Conservation (phyloP, 352 stramenopile species). For the Aphanomyces stellatus region DNA sequence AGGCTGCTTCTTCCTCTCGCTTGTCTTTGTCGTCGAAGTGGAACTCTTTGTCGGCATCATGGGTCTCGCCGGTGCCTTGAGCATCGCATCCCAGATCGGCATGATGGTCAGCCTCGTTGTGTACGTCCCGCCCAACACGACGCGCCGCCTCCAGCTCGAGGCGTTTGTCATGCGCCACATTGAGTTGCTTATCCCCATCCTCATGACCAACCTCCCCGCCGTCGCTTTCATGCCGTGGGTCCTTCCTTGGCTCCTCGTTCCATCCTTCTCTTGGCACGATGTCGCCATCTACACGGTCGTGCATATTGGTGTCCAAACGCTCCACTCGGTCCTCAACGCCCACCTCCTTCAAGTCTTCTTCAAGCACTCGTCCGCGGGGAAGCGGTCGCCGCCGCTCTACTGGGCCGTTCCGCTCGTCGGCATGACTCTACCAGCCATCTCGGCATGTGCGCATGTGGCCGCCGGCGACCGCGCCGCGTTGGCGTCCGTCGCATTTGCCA, state of each 20-base stretch:
- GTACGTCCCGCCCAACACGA: constrained; percentile 26
- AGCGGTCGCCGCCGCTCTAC: constrained; percentile 25
- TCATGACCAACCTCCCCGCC: not conserved
- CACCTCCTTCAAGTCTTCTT: constrained; percentile 47
- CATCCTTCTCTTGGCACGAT: not conserved
- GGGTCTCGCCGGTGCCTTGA: constrained; percentile 46
- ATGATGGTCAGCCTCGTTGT: constrained; percentile 81
- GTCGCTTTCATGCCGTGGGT: not conserved
- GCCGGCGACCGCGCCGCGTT: constrained; percentile 34
- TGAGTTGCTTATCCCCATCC: constrained; percentile 6
- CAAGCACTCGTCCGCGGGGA: constrained; percentile 21
- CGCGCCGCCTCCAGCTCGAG: constrained; percentile 6
- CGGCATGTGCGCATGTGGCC: constrained; percentile 45
- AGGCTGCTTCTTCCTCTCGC: constrained; percentile 64
- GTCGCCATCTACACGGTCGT: not conserved
- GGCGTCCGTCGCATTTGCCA: constrained; percentile 27
- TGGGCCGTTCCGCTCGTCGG: constrained; percentile 26
- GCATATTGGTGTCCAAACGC: constrained; percentile 40
- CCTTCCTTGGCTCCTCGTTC: not conserved
- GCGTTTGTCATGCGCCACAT: not conserved
- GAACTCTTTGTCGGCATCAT: constrained; percentile 73
- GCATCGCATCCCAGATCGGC: constrained; percentile 55
- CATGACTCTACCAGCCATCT: constrained; percentile 39
- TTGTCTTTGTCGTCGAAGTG: constrained; percentile 65
- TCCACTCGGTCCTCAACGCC: constrained; percentile 52